A percentile compares a stretch with the other conserved stretches of the same genome.
Conservation (phyloP, 768 basidiomycete genomes). For the Dioszegia hungarica region DNA sequence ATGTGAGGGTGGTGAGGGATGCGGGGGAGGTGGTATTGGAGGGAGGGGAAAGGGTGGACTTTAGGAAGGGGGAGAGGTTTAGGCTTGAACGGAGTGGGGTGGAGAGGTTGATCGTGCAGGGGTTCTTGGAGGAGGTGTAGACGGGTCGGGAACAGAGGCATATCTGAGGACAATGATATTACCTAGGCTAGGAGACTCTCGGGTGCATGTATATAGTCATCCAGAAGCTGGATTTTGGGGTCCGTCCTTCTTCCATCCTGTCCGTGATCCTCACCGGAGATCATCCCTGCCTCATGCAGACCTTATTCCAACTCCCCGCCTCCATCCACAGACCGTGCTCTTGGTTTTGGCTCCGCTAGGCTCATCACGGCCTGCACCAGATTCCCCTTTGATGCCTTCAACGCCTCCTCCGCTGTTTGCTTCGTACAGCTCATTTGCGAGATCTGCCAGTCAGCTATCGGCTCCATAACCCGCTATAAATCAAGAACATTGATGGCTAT, state of each 20-base stretch:
- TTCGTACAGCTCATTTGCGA: conserved; percentile 27
- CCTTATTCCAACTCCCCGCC: conserved; percentile 19
- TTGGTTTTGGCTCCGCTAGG: conserved; percentile 31
- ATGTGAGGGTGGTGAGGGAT: conserved; percentile 79
- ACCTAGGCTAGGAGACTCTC: not conserved
- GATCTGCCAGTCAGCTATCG: not conserved
- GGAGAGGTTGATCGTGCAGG: conserved; percentile 89
- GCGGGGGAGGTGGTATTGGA: conserved; percentile 91
- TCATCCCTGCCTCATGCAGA: not conserved
- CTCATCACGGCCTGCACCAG: conserved; percentile 38
- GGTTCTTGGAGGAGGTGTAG: conserved; percentile 78
- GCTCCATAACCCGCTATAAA: no score
- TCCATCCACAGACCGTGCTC: conserved; percentile 30
- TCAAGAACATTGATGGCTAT: no score
- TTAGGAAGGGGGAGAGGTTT: conserved; percentile 81
- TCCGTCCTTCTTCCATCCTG: no score
- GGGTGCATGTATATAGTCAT: conserved; percentile 1
- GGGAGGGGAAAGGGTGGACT: conserved; percentile 71
- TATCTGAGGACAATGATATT: not conserved
- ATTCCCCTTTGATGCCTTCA: conserved; percentile 35
- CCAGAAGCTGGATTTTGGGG: not conserved
- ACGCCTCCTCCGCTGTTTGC: conserved; percentile 20
- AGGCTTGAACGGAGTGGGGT: conserved; percentile 83
- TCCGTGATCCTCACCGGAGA: no score
- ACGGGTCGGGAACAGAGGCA: not conserved